Evolutionary conservation across 345 rosid genomes (phyloP).

Genomic region (Orychophragmus violaceus): DNA sequence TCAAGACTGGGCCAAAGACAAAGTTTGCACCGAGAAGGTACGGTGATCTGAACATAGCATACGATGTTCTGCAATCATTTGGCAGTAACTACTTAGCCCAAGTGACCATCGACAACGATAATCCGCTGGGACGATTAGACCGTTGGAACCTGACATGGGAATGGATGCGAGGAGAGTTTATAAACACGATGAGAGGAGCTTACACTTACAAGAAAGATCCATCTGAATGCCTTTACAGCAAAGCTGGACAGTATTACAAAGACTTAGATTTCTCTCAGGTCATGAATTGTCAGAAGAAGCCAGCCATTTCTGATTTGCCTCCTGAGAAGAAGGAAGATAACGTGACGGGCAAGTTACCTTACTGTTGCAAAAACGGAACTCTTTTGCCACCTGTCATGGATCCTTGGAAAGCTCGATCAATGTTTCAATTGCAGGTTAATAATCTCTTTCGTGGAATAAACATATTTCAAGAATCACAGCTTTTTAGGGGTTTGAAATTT

Average conservation of each 20-base stretch:
- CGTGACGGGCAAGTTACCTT: conserved; percentile 56
- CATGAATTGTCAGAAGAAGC: conserved; percentile 58
- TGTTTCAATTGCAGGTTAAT: conserved; percentile 68
- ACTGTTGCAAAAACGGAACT: conserved; percentile 72
- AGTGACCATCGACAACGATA: conserved; percentile 75
- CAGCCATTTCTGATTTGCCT: conserved; percentile 72
- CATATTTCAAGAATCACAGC: neutral
- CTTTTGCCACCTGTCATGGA: conserved; percentile 68
- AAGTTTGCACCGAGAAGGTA: conserved; percentile 46
- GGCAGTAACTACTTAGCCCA: conserved; percentile 73
- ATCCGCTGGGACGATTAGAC: conserved; percentile 75
- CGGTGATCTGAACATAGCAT: conserved; percentile 63
- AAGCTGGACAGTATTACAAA: conserved; percentile 48
- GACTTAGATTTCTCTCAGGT: conserved; percentile 71
- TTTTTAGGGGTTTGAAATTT: neutral
- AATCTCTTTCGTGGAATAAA: neutral
- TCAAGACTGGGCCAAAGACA: conserved; percentile 31
- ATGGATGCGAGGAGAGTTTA: conserved; percentile 89
- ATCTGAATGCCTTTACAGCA: conserved; percentile 58
- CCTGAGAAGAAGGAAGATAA: conserved; percentile 44
- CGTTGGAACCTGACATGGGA: conserved; percentile 96
- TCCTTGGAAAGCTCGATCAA: conserved; percentile 40
- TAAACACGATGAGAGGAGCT: conserved; percentile 76
- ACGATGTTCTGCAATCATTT: conserved; percentile 66
- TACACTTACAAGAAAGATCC: conserved; percentile 50